These are phyloP conservation scores for Clarkia xantiana DNA, from an alignment of 345 rosid species.

Conservation along the genomic window DNA sequence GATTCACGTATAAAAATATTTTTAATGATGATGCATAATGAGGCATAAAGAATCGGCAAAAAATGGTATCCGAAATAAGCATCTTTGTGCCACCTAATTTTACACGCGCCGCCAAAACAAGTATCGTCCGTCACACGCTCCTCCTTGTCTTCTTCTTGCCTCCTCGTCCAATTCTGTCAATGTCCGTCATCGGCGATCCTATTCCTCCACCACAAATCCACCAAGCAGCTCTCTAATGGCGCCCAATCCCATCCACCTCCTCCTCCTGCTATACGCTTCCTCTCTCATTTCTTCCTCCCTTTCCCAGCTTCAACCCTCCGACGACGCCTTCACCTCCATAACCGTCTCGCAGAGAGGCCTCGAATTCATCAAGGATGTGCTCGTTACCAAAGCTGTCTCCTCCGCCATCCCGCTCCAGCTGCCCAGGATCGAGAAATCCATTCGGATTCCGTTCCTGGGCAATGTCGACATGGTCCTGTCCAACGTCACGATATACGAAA, in stretches of 20 bases:
- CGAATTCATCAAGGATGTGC: constrained; percentile 66
- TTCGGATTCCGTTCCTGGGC: constrained; percentile 59
- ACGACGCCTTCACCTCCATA: constrained; percentile 58
- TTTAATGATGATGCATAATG: no score
- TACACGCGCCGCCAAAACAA: no score
- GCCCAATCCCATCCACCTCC: neutral
- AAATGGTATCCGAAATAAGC: no score
- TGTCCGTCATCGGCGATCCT: no score
- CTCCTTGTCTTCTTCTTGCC: no score
- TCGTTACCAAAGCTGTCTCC: constrained; percentile 51
- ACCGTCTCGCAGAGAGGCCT: constrained; percentile 64
- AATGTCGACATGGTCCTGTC: constrained; percentile 47
- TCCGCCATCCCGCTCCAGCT: constrained; percentile 56
- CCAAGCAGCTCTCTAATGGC: constrained; percentile 4
- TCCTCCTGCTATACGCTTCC: constrained; percentile 4
- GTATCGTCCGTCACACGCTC: no score
- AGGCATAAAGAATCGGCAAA: no score
- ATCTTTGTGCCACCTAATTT: no score
- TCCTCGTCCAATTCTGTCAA: no score
- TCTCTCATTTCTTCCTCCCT: neutral
- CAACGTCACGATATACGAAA: constrained; percentile 47
- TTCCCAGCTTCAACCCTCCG: constrained; percentile 11
- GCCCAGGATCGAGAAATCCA: constrained; percentile 41
- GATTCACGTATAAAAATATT: no score
- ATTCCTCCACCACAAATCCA: no score